These are phyloP conservation scores for Coemansia javaensis DNA, from an alignment of 192 early-diverging fungal species.

Conservation along the genomic window DNA sequence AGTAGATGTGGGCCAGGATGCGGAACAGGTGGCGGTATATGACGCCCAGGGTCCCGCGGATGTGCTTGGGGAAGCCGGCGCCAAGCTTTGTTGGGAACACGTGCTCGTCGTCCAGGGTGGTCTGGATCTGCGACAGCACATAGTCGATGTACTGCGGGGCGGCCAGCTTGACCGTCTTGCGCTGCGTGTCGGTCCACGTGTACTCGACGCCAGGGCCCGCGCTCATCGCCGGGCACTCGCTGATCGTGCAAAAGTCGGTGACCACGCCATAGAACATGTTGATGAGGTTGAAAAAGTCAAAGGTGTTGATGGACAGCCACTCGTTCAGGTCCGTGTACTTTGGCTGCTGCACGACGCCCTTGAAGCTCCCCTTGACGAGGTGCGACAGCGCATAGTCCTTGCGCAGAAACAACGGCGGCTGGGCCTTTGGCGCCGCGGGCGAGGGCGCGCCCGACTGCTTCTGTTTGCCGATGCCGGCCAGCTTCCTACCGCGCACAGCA, in stretches of 20 bases:
- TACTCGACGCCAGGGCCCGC: conserved; percentile 82
- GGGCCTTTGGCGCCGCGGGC: conserved; percentile 14
- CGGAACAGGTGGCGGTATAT: conserved; percentile 86
- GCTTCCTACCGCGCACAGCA: conserved; percentile 26
- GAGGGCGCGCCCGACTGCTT: conserved; percentile 27
- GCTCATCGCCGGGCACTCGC: conserved; percentile 79
- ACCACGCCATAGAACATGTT: conserved; percentile 88
- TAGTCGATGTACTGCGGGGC: conserved; percentile 97
- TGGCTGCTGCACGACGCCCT: conserved; percentile 83
- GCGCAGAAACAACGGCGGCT: conserved; percentile 55
- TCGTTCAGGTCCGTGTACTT: conserved; percentile 90
- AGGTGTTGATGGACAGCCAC: conserved; percentile 83
- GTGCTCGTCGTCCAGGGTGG: conserved; percentile 79
- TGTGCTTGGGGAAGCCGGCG: conserved; percentile 79
- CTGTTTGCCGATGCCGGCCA: conserved; percentile 47
- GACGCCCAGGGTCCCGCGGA: conserved; percentile 58
- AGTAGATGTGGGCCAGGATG: conserved; percentile 92
- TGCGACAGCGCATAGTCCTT: conserved; percentile 63
- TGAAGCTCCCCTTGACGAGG: conserved; percentile 89
- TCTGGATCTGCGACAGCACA: conserved; percentile 82
- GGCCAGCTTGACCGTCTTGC: conserved; percentile 75
- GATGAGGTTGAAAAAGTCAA: conserved; percentile 91
- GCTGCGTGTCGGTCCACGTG: conserved; percentile 83
- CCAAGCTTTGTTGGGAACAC: conserved; percentile 94
- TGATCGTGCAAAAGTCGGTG: conserved; percentile 80